These are phyloP conservation scores for Suillus hirtellus DNA, from an alignment of 768 basidiomycete genomes.

Conservation along the genomic window DNA sequence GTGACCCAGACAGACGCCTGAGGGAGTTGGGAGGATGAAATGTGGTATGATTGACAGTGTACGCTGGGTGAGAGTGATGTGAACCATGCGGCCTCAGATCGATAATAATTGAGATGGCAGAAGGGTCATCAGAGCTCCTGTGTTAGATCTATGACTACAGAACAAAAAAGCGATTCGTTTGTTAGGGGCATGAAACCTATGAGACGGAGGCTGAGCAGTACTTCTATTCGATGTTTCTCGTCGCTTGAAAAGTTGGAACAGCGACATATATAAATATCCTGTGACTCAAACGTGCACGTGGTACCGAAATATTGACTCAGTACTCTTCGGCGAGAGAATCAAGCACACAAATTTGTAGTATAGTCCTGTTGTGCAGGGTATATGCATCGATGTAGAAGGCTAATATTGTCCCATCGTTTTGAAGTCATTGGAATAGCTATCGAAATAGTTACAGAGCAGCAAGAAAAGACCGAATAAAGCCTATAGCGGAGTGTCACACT, in stretches of 20 bases:
- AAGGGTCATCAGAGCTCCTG: not conserved
- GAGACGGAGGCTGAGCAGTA: not conserved
- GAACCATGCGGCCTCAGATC: not conserved
- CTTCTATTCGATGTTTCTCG: not conserved
- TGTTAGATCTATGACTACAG: constrained; percentile 2
- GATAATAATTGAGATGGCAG: not conserved
- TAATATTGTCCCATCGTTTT: not conserved
- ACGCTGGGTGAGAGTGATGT: not conserved
- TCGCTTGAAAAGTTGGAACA: not conserved
- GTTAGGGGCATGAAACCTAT: not conserved
- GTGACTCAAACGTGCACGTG: too few species aligned
- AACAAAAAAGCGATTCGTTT: not conserved
- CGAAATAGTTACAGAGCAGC: not conserved
- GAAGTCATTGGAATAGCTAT: not conserved
- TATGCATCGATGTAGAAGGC: not conserved
- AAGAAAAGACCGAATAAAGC: not conserved
- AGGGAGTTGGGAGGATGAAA: not conserved
- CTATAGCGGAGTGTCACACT: not conserved
- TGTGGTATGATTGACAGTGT: not conserved
- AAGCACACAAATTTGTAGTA: not conserved
- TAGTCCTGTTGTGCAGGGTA: not conserved
- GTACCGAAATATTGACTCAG: not conserved
- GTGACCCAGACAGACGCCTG: not conserved
- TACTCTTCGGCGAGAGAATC: not conserved
- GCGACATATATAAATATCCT: not conserved